These are phyloP conservation scores for Datisca glomerata DNA, from an alignment of 306 rosid species.

Conservation along the genomic window DNA sequence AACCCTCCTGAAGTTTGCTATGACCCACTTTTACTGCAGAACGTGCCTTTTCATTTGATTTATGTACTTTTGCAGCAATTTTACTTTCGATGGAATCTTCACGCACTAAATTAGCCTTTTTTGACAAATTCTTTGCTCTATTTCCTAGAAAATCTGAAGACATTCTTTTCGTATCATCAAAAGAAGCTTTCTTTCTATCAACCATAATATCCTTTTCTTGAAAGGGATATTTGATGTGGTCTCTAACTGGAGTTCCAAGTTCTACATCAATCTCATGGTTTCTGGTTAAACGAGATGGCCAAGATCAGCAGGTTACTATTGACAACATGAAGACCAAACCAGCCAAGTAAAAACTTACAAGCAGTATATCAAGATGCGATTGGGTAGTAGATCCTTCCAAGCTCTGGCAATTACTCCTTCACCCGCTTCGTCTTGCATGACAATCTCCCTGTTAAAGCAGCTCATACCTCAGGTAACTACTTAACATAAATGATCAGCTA, in stretches of 20 bases:
- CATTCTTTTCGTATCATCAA: constrained; percentile 18
- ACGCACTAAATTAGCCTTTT: constrained; percentile 18
- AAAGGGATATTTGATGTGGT: constrained; percentile 62
- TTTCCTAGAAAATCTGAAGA: constrained; percentile 12
- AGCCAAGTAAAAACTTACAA: constrained; percentile 37
- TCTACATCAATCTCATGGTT: constrained; percentile 61
- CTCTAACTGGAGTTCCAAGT: constrained; percentile 62
- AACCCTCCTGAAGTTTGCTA: constrained; percentile 20
- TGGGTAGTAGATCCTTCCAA: constrained; percentile 70
- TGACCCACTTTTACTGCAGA: constrained; percentile 19
- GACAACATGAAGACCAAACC: constrained; percentile 15
- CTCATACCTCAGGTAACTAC: constrained; percentile 18
- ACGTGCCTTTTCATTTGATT: constrained; percentile 20
- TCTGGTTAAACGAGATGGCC: constrained; percentile 29
- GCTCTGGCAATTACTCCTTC: constrained; percentile 45
- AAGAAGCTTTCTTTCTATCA: constrained; percentile 14
- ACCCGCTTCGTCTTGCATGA: constrained; percentile 35
- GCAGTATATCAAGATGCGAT: constrained; percentile 81
- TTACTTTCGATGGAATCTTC: constrained; percentile 22
- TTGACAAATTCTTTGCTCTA: constrained; percentile 24
- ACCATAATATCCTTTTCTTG: constrained; percentile 19
- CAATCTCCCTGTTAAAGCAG: constrained; percentile 48
- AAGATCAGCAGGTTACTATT: constrained; percentile 9
- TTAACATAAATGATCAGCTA: constrained; percentile 1
- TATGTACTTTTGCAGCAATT: constrained; percentile 18